Conservation (phyloP, 352 stramenopile species). For the Thraustochytrium striatum region DNA sequence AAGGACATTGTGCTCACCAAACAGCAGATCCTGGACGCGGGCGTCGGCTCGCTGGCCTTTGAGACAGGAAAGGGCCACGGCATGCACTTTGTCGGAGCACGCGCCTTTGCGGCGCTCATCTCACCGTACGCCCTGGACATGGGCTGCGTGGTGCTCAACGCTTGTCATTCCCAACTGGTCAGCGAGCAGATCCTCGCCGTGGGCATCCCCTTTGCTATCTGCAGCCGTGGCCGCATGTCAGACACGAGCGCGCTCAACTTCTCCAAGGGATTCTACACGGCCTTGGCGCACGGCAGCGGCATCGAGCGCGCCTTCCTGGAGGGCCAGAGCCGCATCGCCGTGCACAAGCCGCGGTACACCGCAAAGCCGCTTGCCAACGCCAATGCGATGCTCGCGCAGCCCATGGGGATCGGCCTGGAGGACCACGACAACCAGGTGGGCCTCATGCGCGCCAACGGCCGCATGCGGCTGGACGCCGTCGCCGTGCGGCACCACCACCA, state of each 20-base stretch:
- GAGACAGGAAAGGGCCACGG: neutral
- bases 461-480: slow-evolving; percentile 17
- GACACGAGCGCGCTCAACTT: slow-evolving; percentile 30
- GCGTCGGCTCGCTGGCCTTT: slow-evolving; percentile 36
- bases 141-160: slow-evolving; percentile 21
- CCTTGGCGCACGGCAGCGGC: slow-evolving; percentile 3
- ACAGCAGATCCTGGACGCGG: slow-evolving; percentile 31
- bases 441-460: slow-evolving; percentile 18
- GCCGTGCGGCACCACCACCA: slow-evolving; percentile 23
- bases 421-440: slow-evolving; percentile 19
- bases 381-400: neutral
- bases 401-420: neutral
- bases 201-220: slow-evolving; percentile 32
- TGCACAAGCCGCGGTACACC: neutral
- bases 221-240: slow-evolving; percentile 4
- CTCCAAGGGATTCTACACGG: slow-evolving; percentile 20
- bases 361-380: neutral
- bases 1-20: slow-evolving; percentile 46
- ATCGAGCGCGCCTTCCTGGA: slow-evolving; percentile 31
- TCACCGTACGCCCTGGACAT: slow-evolving; percentile 35
- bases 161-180: slow-evolving; percentile 31
- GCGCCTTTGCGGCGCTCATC: slow-evolving; percentile 13
- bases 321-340: neutral
- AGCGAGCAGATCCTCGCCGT: slow-evolving; percentile 28
- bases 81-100: slow-evolving; percentile 37